Evolutionary conservation across 192 early-diverging fungal genomes (phyloP).

Genomic region (Coemansia sp.): DNA sequence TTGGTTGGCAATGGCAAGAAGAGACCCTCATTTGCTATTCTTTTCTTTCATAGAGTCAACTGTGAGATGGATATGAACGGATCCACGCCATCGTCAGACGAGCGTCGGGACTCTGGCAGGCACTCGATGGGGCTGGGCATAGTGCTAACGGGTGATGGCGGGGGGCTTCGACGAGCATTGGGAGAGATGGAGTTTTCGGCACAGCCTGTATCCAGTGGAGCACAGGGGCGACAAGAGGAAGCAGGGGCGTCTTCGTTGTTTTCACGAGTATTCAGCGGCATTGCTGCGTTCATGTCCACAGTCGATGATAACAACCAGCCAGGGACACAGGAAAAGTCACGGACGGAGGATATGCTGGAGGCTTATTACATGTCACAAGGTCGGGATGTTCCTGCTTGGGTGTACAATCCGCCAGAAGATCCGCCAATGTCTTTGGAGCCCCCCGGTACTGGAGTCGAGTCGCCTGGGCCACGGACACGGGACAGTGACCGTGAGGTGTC

Average conservation of each 20-base stretch:
- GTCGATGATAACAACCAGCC: not conserved
- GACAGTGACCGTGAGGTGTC: slow-evolving; percentile 2
- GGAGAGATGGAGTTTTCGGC: slow-evolving; percentile 1
- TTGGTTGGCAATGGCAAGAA: too few relatives aligned
- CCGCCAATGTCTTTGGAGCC: slow-evolving; percentile 5
- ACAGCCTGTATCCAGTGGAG: not conserved
- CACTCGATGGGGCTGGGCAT: slow-evolving; percentile 36
- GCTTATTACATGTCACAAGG: slow-evolving; percentile 37
- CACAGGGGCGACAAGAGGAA: too few relatives aligned
- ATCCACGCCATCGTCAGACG: not conserved
- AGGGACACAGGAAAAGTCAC: slow-evolving; percentile 9
- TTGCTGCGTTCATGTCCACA: slow-evolving; percentile 24
- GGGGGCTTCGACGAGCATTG: too few relatives aligned
- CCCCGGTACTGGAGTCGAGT: not conserved
- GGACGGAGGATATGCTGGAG: slow-evolving; percentile 43
- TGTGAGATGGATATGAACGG: not conserved
- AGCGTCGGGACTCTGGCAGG: slow-evolving; percentile 1
- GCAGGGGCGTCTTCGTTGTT: slow-evolving; percentile 11
- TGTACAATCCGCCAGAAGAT: slow-evolving; percentile 27
- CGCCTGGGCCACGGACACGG: not conserved
- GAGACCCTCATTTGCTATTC: not conserved
- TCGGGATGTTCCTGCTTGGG: slow-evolving; percentile 29
- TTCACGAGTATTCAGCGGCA: slow-evolving; percentile 7
- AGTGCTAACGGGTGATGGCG: slow-evolving; percentile 13
- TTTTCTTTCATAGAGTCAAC: not conserved